These are phyloP conservation scores for Graphiopsis chlorocephala DNA, from an alignment of 2,329 filamentous ascomycete genomes.

Conservation along the genomic window DNA sequence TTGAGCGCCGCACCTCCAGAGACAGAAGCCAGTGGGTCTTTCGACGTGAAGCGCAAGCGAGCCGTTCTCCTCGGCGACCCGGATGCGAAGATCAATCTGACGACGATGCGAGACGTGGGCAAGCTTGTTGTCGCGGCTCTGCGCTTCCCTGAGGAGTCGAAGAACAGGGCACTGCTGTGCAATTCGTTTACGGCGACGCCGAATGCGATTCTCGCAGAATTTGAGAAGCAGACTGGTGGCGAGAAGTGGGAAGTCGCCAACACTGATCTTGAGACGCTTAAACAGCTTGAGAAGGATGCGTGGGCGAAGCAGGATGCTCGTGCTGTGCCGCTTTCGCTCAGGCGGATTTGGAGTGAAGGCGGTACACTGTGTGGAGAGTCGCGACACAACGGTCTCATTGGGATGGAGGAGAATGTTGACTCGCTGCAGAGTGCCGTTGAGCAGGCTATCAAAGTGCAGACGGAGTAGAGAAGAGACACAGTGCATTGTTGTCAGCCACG, in stretches of 20 bases:
- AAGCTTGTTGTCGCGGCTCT: slow-evolving; percentile 63
- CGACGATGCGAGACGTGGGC: slow-evolving; percentile 69
- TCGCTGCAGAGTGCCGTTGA: slow-evolving; percentile 50
- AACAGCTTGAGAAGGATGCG: slow-evolving; percentile 56
- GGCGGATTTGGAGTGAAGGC: slow-evolving; percentile 70
- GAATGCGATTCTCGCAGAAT: slow-evolving; percentile 62
- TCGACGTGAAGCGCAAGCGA: slow-evolving; percentile 55
- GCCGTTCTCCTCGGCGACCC: slow-evolving; percentile 64
- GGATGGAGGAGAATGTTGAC: slow-evolving; percentile 49
- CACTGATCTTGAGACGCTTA: slow-evolving; percentile 54
- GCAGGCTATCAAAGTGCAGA: slow-evolving; percentile 32
- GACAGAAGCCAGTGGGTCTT: slow-evolving; percentile 52
- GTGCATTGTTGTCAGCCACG: not conserved
- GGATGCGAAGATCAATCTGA: slow-evolving; percentile 62
- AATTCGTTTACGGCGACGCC: slow-evolving; percentile 70
- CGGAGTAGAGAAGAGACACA: not conserved
- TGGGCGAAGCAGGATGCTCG: slow-evolving; percentile 54
- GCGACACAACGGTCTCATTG: slow-evolving; percentile 62
- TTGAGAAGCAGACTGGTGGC: slow-evolving; percentile 62
- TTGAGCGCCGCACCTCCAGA: slow-evolving; percentile 44
- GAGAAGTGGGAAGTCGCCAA: slow-evolving; percentile 52
- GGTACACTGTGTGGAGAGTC: slow-evolving; percentile 64
- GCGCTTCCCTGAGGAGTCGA: slow-evolving; percentile 52
- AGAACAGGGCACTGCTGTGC: slow-evolving; percentile 60
- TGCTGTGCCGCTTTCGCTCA: slow-evolving; percentile 59